Evolutionary conservation across 2,329 filamentous ascomycete species (phyloP).

Genomic region (Aspergillus niger): DNA sequence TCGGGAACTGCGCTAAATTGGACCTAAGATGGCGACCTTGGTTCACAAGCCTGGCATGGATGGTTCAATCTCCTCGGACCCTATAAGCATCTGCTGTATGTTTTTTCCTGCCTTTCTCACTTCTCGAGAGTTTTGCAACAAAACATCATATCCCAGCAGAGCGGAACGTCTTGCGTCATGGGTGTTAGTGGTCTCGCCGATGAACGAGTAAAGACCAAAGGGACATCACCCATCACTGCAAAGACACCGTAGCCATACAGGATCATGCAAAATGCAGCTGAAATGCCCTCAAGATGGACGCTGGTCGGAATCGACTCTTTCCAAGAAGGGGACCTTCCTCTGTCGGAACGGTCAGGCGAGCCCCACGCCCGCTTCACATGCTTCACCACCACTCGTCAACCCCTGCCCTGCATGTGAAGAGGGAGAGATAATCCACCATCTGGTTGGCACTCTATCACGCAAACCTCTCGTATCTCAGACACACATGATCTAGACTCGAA

Average conservation of each 20-base stretch:
- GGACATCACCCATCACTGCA: background rate
- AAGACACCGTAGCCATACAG: background rate
- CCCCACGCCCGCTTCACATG: slow-evolving; percentile 5
- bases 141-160: background rate
- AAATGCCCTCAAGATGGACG: background rate
- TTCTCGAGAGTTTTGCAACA: background rate
- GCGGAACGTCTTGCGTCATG: background rate
- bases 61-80: background rate
- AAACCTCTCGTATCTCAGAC: background rate
- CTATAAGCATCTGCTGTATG: background rate
- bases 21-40: background rate
- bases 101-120: background rate
- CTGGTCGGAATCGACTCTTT: background rate
- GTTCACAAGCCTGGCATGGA: background rate
- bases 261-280: background rate
- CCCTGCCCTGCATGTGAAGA: slow-evolving; percentile 3
- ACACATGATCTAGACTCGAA: background rate
- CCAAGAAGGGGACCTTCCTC: background rate
- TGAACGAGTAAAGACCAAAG: background rate
- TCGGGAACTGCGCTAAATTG: background rate
- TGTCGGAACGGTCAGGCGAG: slow-evolving; percentile 1
- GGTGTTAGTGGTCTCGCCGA: background rate
- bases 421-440: background rate
- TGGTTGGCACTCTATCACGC: background rate
- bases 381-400: background rate